Conservation (phyloP, 1,284 basidiomycete genomes). For the Stereum hirsutum region DNA sequence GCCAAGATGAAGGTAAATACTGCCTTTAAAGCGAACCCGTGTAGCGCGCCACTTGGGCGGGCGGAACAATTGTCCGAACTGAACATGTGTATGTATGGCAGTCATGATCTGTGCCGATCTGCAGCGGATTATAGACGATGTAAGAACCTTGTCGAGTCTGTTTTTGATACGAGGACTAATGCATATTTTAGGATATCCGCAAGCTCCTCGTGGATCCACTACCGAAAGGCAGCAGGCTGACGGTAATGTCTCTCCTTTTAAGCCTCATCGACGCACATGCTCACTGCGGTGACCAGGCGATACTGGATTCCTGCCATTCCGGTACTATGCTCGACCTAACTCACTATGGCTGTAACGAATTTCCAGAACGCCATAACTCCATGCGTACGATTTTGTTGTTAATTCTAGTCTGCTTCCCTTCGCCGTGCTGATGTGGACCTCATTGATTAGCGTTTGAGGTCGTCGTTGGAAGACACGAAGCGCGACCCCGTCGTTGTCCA, state of each 20-base stretch:
- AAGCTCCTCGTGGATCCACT: slow-evolving; percentile 10
- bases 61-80: not conserved
- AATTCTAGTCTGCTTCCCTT: not conserved
- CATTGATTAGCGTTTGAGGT: not conserved
- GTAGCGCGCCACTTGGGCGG: no score
- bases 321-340: slow-evolving; percentile 11
- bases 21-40: no score
- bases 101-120: slow-evolving; percentile 10
- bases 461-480: no score
- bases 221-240: slow-evolving; percentile 8
- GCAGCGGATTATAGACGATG: slow-evolving; percentile 11
- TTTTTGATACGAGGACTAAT: not conserved
- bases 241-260: slow-evolving; percentile 3
- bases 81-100: not conserved
- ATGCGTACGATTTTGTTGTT: slow-evolving; percentile 4
- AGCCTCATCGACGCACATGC: not conserved
- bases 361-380: slow-evolving; percentile 10
- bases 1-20: slow-evolving; percentile 11
- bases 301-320: slow-evolving; percentile 12
- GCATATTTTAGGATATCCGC: slow-evolving; percentile 7
- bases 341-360: slow-evolving; percentile 2
- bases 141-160: not conserved
- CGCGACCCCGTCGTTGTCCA: not conserved
- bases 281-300: slow-evolving; percentile 3
- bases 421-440: not conserved